Conservation (phyloP, 1,139 yeast genomes). For the Magnusiomyces suaveolens region DNA sequence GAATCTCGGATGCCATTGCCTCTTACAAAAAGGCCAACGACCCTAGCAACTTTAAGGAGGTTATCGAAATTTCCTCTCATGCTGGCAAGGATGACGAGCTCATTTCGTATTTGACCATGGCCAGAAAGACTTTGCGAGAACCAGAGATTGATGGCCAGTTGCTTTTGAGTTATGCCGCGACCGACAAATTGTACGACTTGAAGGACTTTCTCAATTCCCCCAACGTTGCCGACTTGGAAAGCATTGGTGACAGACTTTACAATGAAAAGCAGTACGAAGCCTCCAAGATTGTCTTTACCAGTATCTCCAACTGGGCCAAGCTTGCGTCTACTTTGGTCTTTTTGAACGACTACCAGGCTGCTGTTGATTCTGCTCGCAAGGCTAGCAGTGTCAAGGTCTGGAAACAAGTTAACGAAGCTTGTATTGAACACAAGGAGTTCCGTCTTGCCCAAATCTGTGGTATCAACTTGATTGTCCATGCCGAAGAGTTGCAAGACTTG, state of each 20-base stretch:
- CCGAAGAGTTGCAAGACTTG: constrained; percentile 89
- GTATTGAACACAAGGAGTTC: constrained; percentile 91
- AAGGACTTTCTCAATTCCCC: constrained; percentile 76
- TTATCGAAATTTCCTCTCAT: constrained; percentile 88
- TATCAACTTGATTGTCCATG: constrained; percentile 89
- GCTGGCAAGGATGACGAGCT: constrained; percentile 96
- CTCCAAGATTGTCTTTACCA: constrained; percentile 78
- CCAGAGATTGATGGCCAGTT: constrained; percentile 88
- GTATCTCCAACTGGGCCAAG: constrained; percentile 87
- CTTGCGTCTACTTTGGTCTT: constrained; percentile 91
- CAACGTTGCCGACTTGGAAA: constrained; percentile 86
- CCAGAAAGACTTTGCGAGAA: constrained; percentile 87
- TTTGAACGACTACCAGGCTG: constrained; percentile 85
- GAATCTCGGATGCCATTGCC: constrained; percentile 84
- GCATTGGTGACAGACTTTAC: constrained; percentile 85
- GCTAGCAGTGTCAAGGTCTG: constrained; percentile 90
- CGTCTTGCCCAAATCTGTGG: constrained; percentile 98
- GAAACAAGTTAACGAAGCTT: constrained; percentile 96
- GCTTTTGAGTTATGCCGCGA: constrained; percentile 74
- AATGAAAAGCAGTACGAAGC: constrained; percentile 80
- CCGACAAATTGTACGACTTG: constrained; percentile 68
- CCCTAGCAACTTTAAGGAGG: constrained; percentile 82
- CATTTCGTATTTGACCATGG: constrained; percentile 79
- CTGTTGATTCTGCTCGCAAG: constrained; percentile 97
- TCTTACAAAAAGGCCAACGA: constrained; percentile 80